phyloP scores from a whole-genome alignment of 164 flowering plant genomes.

The Akebia trifoliata region DNA sequence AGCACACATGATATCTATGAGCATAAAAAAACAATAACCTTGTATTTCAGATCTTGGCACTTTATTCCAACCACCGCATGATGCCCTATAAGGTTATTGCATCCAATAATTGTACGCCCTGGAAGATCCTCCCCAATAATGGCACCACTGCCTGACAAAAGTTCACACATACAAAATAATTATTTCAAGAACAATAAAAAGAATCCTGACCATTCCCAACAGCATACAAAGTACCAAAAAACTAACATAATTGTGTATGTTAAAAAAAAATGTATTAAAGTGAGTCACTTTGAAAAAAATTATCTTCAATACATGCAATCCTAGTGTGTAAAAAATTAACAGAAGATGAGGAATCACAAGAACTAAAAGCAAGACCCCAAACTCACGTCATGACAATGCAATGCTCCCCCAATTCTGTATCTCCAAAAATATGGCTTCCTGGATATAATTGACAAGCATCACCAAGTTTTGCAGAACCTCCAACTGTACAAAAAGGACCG shows the following conservation, averaged over 20 bases:
- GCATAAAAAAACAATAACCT: no score
- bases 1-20: no score
- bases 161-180: conserved; percentile 4
- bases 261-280: background rate
- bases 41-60: conserved; percentile 93
- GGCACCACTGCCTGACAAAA: conserved; percentile 74
- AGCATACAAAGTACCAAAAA: background rate
- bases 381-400: conserved; percentile 77
- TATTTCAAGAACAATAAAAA: conserved; percentile 5
- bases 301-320: background rate
- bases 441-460: conserved; percentile 64
- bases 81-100: conserved; percentile 72
- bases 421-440: conserved; percentile 81
- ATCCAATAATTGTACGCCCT: conserved; percentile 69
- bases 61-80: conserved; percentile 86
- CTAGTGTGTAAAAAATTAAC: background rate
- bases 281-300: no score
- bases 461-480: conserved; percentile 67
- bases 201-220: background rate
- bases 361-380: conserved; percentile 2
- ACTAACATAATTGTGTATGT: background rate
- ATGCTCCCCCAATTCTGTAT: conserved; percentile 67
- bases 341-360: background rate
- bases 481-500: conserved; percentile 87
- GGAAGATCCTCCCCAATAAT: conserved; percentile 92